phyloP scores from a whole-genome alignment of 495 filamentous ascomycete species.

The Paragyromitra xinjiangensis region DNA sequence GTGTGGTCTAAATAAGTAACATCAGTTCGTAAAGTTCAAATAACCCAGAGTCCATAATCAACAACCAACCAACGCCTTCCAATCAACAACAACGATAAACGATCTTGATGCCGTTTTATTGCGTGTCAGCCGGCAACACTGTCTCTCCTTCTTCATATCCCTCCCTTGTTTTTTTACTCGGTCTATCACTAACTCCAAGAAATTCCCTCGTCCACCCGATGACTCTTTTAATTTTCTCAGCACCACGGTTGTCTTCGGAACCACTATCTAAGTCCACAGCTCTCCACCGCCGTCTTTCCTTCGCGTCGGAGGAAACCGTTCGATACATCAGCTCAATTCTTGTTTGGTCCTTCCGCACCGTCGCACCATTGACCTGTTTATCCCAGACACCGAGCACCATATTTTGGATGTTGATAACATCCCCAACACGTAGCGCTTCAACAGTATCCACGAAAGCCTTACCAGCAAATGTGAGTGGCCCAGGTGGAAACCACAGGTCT shows the following conservation, averaged over 20 bases:
- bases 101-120: constrained; percentile 4
- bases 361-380: constrained; percentile 50
- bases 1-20: not conserved
- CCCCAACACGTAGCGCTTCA: constrained; percentile 46
- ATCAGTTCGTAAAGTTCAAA: not conserved
- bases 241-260: constrained; percentile 61
- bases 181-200: constrained; percentile 64
- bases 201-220: constrained; percentile 78
- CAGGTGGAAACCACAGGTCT: constrained; percentile 77
- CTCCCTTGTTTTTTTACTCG: constrained; percentile 59
- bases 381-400: constrained; percentile 51
- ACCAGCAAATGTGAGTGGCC: constrained; percentile 62
- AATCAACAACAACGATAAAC: not conserved
- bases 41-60: not conserved
- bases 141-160: constrained; percentile 58
- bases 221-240: constrained; percentile 72
- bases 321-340: constrained; percentile 73
- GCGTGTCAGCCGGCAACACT: constrained; percentile 40
- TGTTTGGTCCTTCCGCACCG: constrained; percentile 72
- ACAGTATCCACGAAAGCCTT: constrained; percentile 44
- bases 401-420: constrained; percentile 55
- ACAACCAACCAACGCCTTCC: not conserved
- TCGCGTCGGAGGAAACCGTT: constrained; percentile 34
- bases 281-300: constrained; percentile 42
- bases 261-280: constrained; percentile 57